phyloP scores from a whole-genome alignment of 441 rosid genomes.

The Arabidopsis hybrid region DNA sequence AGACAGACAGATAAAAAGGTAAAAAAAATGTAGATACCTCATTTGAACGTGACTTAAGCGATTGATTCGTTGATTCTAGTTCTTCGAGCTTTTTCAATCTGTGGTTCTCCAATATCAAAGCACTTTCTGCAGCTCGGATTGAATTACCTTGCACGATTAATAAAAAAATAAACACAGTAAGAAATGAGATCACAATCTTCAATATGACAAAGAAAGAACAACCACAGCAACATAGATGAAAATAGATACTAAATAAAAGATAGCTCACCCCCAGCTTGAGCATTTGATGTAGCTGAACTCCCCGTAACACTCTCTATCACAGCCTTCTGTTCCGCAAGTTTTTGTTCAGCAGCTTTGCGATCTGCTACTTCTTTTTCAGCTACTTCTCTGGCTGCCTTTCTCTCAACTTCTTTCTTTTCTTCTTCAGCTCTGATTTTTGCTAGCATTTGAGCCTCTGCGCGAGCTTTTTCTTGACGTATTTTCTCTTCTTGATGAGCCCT shows the following conservation, averaged over 20 bases:
- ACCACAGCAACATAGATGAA: conserved; percentile 14
- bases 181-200: conserved; percentile 21
- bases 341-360: conserved; percentile 51
- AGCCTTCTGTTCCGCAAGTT: conserved; percentile 45
- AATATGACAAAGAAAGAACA: conserved; percentile 16
- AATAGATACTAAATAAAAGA: conserved; percentile 21
- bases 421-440: conserved; percentile 81
- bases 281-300: conserved; percentile 44
- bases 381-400: conserved; percentile 68
- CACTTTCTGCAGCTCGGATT: conserved; percentile 71
- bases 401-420: conserved; percentile 79
- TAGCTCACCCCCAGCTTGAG: conserved; percentile 53
- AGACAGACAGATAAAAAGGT: not conserved
- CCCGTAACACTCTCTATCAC: conserved; percentile 28
- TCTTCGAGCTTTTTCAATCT: conserved; percentile 70
- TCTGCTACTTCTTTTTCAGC: conserved; percentile 68
- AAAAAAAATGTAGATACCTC: conserved; percentile 50
- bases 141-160: conserved; percentile 52
- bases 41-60: conserved; percentile 55
- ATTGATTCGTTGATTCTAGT: conserved; percentile 57
- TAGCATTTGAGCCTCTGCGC: conserved; percentile 83
- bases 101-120: conserved; percentile 67
- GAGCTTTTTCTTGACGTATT: conserved; percentile 78
- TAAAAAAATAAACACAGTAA: conserved; percentile 19
- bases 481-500: conserved; percentile 82